A percentile compares a stretch with the other conserved stretches of the same genome.
These are phyloP conservation scores for Polytrichum formosum DNA, from an alignment of 225 moss, liverwort and hornwort species.

Conservation along the genomic window DNA sequence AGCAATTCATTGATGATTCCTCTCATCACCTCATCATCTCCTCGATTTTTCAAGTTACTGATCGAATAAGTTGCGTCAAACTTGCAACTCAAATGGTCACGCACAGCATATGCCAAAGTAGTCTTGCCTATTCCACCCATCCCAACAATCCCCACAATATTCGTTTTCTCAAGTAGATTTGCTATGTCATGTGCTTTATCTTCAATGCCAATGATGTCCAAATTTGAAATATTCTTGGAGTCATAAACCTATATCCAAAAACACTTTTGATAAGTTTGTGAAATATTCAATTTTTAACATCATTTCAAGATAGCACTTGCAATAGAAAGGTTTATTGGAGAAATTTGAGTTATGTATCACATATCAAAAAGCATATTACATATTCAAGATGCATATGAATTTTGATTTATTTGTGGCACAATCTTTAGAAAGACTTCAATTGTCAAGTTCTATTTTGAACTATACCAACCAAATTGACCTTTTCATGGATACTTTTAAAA, in stretches of 20 bases:
- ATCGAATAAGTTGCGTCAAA: background rate
- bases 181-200: no score
- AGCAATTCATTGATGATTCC: conserved; percentile 2
- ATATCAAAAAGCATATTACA: no score
- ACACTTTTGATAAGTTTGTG: background rate
- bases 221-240: background rate
- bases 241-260: background rate
- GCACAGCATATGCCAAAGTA: conserved; percentile 4
- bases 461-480: no score
- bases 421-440: no score
- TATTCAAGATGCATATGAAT: no score
- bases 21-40: background rate
- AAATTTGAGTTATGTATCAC: no score
- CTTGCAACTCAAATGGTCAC: background rate
- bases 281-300: background rate
- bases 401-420: no score
- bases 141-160: background rate
- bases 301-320: background rate
- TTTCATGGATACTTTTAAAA: no score
- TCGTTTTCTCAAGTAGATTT: background rate
- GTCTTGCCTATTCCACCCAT: conserved; percentile 10
- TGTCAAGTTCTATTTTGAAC: no score
- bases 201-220: background rate
- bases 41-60: background rate
- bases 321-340: background rate